Evolutionary conservation across 257 asterid genomes (phyloP).

Genomic region (Solanum phureja): DNA sequence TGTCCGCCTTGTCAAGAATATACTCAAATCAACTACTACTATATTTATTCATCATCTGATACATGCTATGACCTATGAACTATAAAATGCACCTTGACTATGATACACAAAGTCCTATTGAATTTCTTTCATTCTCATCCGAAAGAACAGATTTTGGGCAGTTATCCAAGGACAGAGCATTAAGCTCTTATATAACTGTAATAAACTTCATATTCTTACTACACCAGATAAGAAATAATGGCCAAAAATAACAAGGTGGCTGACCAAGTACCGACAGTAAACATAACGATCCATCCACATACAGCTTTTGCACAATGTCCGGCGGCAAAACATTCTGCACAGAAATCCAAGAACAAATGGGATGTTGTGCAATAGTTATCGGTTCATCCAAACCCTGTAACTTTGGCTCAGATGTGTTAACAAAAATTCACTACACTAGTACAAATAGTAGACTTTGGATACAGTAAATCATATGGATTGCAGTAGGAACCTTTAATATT

Average conservation of each 20-base stretch:
- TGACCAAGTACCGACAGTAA: not conserved
- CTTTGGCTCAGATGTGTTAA: not conserved
- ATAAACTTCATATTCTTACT: not conserved
- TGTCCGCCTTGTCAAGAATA: not conserved
- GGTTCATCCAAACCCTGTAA: not conserved
- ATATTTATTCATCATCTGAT: not conserved
- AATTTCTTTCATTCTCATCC: not conserved
- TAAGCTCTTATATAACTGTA: not conserved
- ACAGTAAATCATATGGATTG: not conserved
- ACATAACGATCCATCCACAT: not conserved
- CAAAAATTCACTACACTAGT: not conserved
- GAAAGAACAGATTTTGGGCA: not conserved
- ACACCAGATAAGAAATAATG: not conserved
- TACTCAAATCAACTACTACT: not conserved
- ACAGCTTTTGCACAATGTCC: not conserved
- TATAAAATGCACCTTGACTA: not conserved
- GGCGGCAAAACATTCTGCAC: not conserved
- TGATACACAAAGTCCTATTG: not conserved
- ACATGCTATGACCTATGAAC: not conserved
- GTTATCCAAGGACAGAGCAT: not conserved
- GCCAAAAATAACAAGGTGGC: not conserved
- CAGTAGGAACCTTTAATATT: not conserved
- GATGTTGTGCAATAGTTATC: not conserved
- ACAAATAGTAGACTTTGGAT: not conserved
- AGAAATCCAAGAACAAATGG: not conserved